Base-by-base conservation (phyloP, 495 filamentous ascomycete genomes). In the Aspergillus hancockii region DNA sequence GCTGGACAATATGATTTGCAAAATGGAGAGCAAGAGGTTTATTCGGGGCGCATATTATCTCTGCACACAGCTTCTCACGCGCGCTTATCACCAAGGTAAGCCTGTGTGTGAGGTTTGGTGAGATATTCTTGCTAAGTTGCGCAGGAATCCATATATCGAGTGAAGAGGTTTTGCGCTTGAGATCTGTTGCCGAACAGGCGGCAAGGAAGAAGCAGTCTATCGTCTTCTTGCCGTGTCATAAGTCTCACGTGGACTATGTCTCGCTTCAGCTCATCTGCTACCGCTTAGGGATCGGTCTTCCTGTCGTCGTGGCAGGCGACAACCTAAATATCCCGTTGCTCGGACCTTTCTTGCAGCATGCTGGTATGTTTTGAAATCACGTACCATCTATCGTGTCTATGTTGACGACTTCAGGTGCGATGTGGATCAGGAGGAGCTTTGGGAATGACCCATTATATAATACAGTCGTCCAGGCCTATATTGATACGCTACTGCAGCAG, bases 1-100 rank as follows among this genome's bases (percentile, higher is more conserved):
- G 80, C 89, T 91, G 57, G 90, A 96, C 65, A 86, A 88, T 49
- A 98, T 98, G 94, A 97, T 98, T 55, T 97, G 94, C 83, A 98
- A 98, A 74, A 93, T 97, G 78, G 94, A 98, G 75, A 95, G 89
- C 75, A 96, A 93, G 69, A 78, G 82, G 25, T 97, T 98, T 65
- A 97, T 98, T 63, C 77, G 94, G 23, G 84, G 88, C 16, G 93
- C 94, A 52, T 98, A 98, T 70, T 98, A 96, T 74, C 62, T 96
- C 49, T 81, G 81, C 60, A 93, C 92, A 9, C 93, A 98, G 71
- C 81, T 97, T 40, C 78, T 97, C 56, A 92, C 92, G 13, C 81
- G 94, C 57, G 92, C 93, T 13, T 98, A 98, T 75, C 91, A 97
- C 68, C 93, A 97, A 76, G 94, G 91, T 82, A 67, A 56, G 70